Evolutionary conservation across 768 basidiomycete genomes (phyloP), one percentile per base, ranked within the genome.

Genomic region (Calocybe indica): DNA sequence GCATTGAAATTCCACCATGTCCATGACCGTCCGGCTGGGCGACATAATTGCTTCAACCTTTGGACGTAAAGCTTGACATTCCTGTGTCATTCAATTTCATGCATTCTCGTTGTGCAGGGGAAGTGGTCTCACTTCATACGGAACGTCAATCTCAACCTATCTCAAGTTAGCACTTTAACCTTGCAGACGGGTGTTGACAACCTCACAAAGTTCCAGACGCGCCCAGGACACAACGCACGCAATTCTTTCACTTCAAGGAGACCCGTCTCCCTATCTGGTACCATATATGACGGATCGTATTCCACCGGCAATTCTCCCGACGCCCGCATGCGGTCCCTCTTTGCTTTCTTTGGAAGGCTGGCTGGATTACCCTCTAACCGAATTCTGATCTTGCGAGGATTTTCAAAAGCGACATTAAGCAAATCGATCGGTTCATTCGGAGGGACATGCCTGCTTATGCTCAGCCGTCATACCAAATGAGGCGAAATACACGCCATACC

Each of bases 381-480:
- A 3, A 73, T 60, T 39, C 70, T 70, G 10, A 87, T 66, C 58
- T 88, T 86, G 5, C 91, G 79, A n/a, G 92, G 92, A 58, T 96
- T 96, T 61, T 97, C 92, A 55, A 97, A 97, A 1, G 91, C 90
- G 5, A 97, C 91, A 56, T 96, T 96, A 6, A 97, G 70, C 1
- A 97, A 69, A 59, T 97, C 94, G 43, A 97, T 91, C 0, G 92
- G 88, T 60, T 96, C 92, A 39, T 79, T 72, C 12, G 67, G 43
- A 7, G 88, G 82, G 32, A 92, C 61, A 60, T 90, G 79, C 49
- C 92, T 94, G 51, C 15, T 9, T 44, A 37, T 39, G 39, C 45
- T 51, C 34, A 36, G 13, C 37, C 45, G 22, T 48, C 2, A 11
- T 44, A 14, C 13, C 12, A 11, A 38, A 31, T 39, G 11, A 31